Evolutionary conservation across 805 yeast species (phyloP), one percentile per base, ranked within the genome.

Genomic region (Candida andamanensis): DNA sequence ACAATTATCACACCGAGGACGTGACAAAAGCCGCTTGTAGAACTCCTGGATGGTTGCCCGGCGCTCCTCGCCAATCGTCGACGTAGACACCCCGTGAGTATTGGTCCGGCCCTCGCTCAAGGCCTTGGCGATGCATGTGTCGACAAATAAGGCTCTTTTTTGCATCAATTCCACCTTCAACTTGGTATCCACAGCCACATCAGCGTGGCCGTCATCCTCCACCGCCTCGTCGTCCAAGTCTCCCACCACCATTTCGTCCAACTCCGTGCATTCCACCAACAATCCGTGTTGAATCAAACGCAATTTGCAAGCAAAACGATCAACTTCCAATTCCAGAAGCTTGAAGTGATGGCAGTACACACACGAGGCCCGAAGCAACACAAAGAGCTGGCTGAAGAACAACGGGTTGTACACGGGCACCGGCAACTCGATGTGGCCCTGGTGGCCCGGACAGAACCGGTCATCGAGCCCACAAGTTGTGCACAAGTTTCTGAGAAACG

Each of bases 401-500:
- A 92, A 63, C 13, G 99, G 97, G 55, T 86, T 90, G 68, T 86
- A 92, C 26, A 85, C 94, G 4, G 97, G 95, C 25, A 87, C 80
- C 5, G 99, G 99, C 42, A 92, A 72, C 56, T 90, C 97, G 42
- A 92, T 87, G 58, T 92, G 98, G 40, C 99, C 99, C 58, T 87
- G 86, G 58, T 92, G 99, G 28, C 99, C 99, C 4, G 97, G 97
- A 66, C 99, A 92, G 47, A 76, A 80, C 52, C 82, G 78, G 46
- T 90, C 97, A 55, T 89, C 95, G 41, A 90, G 69, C 13, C 97
- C 96, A 74, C 99, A 92, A 1, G 97, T 90, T 15, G 92, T 73
- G 74, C 99, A 87, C 30, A 84, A 69, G 56, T 90, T 85, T 51
- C 80, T 74, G 41, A 86, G 67, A 51, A 87, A 92, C 1, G 98